Base-by-base conservation (phyloP, 2,329 filamentous ascomycete genomes). In the Fonsecaea nubica region DNA sequence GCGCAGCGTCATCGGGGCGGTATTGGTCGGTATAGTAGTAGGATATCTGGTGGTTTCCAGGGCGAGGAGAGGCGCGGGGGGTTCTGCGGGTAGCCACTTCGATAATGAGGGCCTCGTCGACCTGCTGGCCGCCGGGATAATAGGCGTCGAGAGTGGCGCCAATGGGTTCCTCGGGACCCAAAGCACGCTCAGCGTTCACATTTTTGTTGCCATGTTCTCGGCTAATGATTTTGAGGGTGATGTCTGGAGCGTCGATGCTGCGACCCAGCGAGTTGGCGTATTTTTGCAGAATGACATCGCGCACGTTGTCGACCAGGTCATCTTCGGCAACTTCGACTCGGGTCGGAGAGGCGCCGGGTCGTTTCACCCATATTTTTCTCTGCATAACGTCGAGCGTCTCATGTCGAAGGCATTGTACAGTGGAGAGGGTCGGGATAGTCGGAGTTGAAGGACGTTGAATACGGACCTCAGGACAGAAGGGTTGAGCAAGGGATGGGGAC, bases 331-430 rank as follows among this genome's bases (percentile, higher is more conserved):
- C 91, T 67, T 90, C 88, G 63, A 99, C 90, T 74, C 95, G 84
- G 13, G 95, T 99, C 45, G 94, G 89, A 64, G 94, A 97, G 66
- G 89, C 91, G 71, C 90, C 86, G 21, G 91, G 91, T 74, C 94
- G 87, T 82, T 91, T 95, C 76, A 98, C 94, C 95, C 95, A 99
- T 74, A 98, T 89, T 84, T 96, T 97, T 77, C 92, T 78, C 60
- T 75, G 73, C 64, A 78, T 73, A 61, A 61, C 72, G 78, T 79
- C 80, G 60, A 77, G 77, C 48, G 48, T 58, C 61, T 61, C 69
- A 72, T 72, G 50, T 63, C 55, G 69, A 58, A 53, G 18, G 35
- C 67, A 58, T 67, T 53, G 10, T 56, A 32, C 58, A 52, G 64
- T 30, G 45, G 64, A 48, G 13, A 68, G 56, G 40, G 64, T 60